Percentiles rank a stretch among this genome's conserved stretches.
Conservation (phyloP, 352 stramenopile species). For the Pythium scleroteichum region DNA sequence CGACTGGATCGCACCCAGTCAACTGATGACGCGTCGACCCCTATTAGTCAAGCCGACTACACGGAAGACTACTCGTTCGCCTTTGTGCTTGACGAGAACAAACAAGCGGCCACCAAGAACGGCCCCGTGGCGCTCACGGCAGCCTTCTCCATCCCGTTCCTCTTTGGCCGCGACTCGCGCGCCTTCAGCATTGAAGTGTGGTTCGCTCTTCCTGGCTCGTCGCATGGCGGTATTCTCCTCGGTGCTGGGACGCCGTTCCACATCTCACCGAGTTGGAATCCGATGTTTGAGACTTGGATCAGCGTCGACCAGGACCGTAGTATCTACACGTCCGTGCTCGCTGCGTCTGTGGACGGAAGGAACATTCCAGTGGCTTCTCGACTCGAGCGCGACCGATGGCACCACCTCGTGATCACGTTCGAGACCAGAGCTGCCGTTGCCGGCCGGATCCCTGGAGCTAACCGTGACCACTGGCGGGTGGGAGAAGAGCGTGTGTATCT, state of each 20-base stretch:
- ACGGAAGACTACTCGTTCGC: conserved; percentile 21
- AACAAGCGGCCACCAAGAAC: neutral
- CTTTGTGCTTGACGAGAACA: conserved; percentile 13
- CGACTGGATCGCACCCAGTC: neutral
- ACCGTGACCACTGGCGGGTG: conserved; percentile 10
- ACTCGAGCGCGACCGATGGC: conserved; percentile 37
- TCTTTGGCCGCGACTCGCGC: conserved; percentile 26
- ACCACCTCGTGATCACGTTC: conserved; percentile 50
- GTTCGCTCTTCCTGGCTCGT: conserved; percentile 11
- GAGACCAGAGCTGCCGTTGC: conserved; percentile 13
- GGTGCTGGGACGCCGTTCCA: conserved; percentile 29
- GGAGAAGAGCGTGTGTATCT: conserved; percentile 41
- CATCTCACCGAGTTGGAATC: conserved; percentile 28
- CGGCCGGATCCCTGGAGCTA: neutral
- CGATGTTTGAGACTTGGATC: conserved; percentile 27
- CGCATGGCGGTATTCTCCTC: conserved; percentile 20
- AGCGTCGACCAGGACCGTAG: conserved; percentile 13
- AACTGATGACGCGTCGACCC: neutral
- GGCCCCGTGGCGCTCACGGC: conserved; percentile 13
- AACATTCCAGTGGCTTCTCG: conserved; percentile 16
- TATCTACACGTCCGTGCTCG: conserved; percentile 20
- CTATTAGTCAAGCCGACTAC: neutral
- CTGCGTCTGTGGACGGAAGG: neutral
- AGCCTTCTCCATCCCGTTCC: conserved; percentile 27
- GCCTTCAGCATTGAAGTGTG: conserved; percentile 27